Base-by-base conservation (phyloP, 148 eudicot species). In the Vaccinium darrowii region DNA sequence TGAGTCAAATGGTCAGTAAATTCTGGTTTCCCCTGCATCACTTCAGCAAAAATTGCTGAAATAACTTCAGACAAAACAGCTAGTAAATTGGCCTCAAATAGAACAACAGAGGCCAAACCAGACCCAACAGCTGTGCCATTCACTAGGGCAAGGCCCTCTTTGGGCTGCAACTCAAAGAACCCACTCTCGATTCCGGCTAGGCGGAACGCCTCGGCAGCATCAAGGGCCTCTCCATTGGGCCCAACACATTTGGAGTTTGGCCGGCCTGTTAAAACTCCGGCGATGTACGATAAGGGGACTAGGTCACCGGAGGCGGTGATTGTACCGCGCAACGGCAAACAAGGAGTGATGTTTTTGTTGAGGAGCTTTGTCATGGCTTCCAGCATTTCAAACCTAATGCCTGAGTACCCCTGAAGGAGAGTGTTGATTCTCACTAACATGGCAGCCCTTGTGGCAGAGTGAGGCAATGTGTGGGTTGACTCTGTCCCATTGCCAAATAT, bases 121-220 rank as follows among this genome's bases (percentile, higher is more conserved):
- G 82, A 84, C 78, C 86, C 82, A 23, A 85, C 83, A 15, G 83
- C 85, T 0, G 88, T 86, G 54, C 88, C 88, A 56, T 86, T 86
- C 4, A 86, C 88, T 10, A 86, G 84, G 47, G 88, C 88, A 39
- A 86, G 88, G 4, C 88, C 88, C 52, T 86, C 88, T 51, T 86
- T 86, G 18, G 88, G 88, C 85, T 86, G 88, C 85, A 86, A 43
- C 85, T 86, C 88, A 47, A 86, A 86, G 65, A 83, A 86, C 21
- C 88, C 88, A 3, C 62, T 79, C 15, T 57, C 83, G 2, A 86
- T 86, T 3, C 88, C 88, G 0, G 88, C 88, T 0, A 83, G 71
- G 3, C 23, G 21, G 67, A 86, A 79, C 0, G 88, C 88, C 21
- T 78, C 54, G 0, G 8, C 62, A 5, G 85, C 85, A 60, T 83